Evolutionary conservation across 2,329 filamentous ascomycete species (phyloP), one percentile per base, ranked within the genome.

Genomic region (Clarireedia sp.): DNA sequence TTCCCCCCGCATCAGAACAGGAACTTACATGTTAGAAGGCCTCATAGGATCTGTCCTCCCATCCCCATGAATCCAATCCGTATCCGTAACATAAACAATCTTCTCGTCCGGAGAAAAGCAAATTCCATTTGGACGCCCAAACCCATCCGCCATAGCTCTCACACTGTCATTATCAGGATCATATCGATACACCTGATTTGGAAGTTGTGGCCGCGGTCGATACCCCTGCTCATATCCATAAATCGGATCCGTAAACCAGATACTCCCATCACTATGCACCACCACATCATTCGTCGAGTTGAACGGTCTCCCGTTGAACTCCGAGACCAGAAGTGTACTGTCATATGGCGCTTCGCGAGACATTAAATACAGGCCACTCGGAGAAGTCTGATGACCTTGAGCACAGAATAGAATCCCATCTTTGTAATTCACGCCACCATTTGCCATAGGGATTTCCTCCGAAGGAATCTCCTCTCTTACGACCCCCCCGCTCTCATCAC

Each of bases 181-280:
- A 43, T 77, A 75, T 1, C 79, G 74, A 63, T 83, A 85, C 0
- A 83, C 78, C 62, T 83, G 81, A 48, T 76, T 78, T 5, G 72
- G 76, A 17, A 83, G 66, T 0, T 73, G 74, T 0, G 80, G 80
- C 3, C 66, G 57, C 0, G 78, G 76, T 0, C 81, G 73, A 62
- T 84, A 83, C 24, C 78, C 72, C 63, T 84, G 80, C 44, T 77
- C 70, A 56, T 73, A 79, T 3, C 79, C 82, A 57, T 84, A 84
- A 5, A 76, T 72, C 0, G 78, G 76, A 55, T 85, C 81, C 2
- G 81, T 84, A 62, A 85, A 84, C 70, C 82, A 85, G 14, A 85
- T 68, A 24, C 81, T 75, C 23, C 74, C 73, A 53, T 76, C 81
- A 16, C 66, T 64, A 26, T 80, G 73, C 60, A 81, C 74, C 3